Base-by-base conservation (phyloP, 2,329 filamentous ascomycete genomes). In the Botrytis squamosa region DNA sequence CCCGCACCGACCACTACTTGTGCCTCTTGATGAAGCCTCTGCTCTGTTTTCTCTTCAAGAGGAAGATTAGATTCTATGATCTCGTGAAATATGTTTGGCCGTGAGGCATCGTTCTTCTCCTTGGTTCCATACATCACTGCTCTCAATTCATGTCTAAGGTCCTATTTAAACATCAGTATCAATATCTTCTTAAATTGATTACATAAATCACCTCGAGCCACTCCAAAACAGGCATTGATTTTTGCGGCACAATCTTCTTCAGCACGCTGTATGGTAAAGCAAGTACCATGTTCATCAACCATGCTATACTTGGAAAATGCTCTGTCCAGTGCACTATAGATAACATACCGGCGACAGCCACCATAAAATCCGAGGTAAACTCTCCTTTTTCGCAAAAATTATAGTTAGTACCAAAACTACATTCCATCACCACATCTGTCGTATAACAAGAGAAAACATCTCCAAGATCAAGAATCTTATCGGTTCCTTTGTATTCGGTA, bases 1-100 rank as follows among this genome's bases (percentile, higher is more conserved):
- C 82, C 84, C 8, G 83, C 84, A 29, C 71, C 65, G 1, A 77
- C 78, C 9, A 82, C 78, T 1, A 83, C 63, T 60, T 75, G 73
- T 33, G 68, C 80, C 25, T 85, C 84, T 5, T 81, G 76, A 8
- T 75, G 75, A 10, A 85, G 76, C 0, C 84, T 79, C 1, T 67
- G 33, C 1, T 78, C 46, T 0, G 78, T 76, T 75, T 84, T 84
- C 49, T 84, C 84, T 8, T 77, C 46, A 1, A 75, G 59, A 1
- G 83, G 81, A 0, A 85, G 79, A n/a, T 78, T 52, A 2, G 71
- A 72, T n/a, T 44, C 22, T 42, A 67, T 75, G 76, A 55, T 77
- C 46, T 14, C 79, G 70, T n/a, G 78, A 70, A 80, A 80, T 68
- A 80, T 77, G 10, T 76, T 80, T 75, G 74, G 55, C 78, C 76